These are phyloP conservation scores for Pugionium cornutum DNA, from an alignment of 345 rosid genomes.

Conservation along the genomic window DNA sequence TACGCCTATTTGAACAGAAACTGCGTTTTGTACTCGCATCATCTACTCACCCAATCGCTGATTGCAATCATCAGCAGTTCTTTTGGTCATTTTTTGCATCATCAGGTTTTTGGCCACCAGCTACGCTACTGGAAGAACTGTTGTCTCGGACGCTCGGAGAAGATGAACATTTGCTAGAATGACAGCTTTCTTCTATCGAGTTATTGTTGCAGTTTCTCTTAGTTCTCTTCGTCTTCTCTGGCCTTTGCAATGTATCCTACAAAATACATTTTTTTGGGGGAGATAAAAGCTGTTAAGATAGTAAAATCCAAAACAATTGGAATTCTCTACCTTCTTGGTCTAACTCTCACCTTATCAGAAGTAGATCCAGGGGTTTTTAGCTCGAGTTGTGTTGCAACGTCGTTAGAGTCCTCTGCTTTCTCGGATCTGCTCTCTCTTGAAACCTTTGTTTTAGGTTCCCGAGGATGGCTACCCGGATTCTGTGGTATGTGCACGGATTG, in stretches of 20 bases:
- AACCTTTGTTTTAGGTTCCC: constrained; percentile 54
- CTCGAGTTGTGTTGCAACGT: constrained; percentile 79
- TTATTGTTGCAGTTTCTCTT: constrained; percentile 43
- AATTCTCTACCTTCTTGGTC: too few relatives aligned
- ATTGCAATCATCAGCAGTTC: too few relatives aligned
- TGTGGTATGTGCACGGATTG: constrained; percentile 51
- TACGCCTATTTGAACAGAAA: not conserved
- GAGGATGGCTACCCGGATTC: constrained; percentile 43
- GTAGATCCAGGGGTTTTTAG: constrained; percentile 86
- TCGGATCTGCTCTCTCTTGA: constrained; percentile 61
- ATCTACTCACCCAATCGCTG: not conserved
- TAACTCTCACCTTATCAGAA: constrained; percentile 56
- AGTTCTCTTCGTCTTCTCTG: constrained; percentile 51
- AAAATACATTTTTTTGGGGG: not conserved
- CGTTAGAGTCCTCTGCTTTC: constrained; percentile 58
- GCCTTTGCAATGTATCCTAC: constrained; percentile 59
- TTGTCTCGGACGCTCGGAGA: constrained; percentile 61
- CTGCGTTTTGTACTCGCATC: constrained; percentile 16
- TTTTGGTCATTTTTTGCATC: constrained; percentile 34
- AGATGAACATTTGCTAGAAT: constrained; percentile 71
- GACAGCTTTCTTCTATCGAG: constrained; percentile 50
- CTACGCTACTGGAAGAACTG: constrained; percentile 75
- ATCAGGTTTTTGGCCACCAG: constrained; percentile 49
- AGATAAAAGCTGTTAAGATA: too few relatives aligned
- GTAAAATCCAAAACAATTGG: too few relatives aligned